These are phyloP conservation scores for Malassezia cuniculi DNA, from an alignment of 1,284 basidiomycete genomes.

Conservation along the genomic window DNA sequence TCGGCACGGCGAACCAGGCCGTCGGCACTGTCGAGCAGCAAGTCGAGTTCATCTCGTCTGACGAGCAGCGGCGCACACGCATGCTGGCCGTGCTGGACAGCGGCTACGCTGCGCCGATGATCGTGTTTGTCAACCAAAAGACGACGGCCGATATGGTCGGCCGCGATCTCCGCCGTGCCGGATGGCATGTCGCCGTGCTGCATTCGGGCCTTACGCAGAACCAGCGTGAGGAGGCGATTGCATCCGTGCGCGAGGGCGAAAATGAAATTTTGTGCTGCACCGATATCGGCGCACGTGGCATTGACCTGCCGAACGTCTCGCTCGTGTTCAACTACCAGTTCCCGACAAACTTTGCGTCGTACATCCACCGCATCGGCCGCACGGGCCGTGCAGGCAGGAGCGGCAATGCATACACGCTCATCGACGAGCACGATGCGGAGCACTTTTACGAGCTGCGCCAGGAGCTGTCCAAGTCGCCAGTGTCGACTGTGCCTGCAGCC, in stretches of 20 bases:
- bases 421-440: slow-evolving; percentile 89
- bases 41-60: slow-evolving; percentile 80
- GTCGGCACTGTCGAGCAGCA: slow-evolving; percentile 94
- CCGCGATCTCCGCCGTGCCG: slow-evolving; percentile 72
- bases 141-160: slow-evolving; percentile 94
- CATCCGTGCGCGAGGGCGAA: slow-evolving; percentile 72
- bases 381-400: slow-evolving; percentile 93
- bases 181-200: slow-evolving; percentile 73
- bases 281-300: slow-evolving; percentile 92
- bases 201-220: slow-evolving; percentile 97
- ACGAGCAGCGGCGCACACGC: slow-evolving; percentile 86
- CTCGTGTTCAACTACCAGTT: slow-evolving; percentile 96
- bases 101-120: slow-evolving; percentile 75
- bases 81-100: slow-evolving; percentile 81
- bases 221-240: slow-evolving; percentile 81
- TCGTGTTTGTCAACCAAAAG: slow-evolving; percentile 98
- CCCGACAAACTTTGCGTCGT: slow-evolving; percentile 86
- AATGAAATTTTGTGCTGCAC: slow-evolving; percentile 77
- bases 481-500: slow-evolving; percentile 24
- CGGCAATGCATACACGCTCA: slow-evolving; percentile 83
- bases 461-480: slow-evolving; percentile 30
- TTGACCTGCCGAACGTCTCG: slow-evolving; percentile 90
- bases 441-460: slow-evolving; percentile 53
- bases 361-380: slow-evolving; percentile 91
- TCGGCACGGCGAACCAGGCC: slow-evolving; percentile 90